Conservation (phyloP, 2,329 filamentous ascomycete species). For the Hymenoscyphus infarciens region DNA sequence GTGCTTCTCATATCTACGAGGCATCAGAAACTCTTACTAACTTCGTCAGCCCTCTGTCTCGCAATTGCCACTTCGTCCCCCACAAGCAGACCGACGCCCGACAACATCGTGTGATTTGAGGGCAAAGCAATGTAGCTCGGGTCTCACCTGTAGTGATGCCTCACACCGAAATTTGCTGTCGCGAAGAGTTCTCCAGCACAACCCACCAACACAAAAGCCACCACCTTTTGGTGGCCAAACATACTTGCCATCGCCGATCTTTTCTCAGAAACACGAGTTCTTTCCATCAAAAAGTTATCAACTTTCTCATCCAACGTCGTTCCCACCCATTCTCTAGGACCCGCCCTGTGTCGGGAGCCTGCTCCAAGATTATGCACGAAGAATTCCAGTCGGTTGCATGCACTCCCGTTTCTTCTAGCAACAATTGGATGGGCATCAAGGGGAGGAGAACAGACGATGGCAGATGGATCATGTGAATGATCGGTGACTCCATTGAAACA, state of each 20-base stretch:
- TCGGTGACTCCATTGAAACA: conserved; percentile 1
- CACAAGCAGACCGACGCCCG: neutral
- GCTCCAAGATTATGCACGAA: conserved; percentile 1
- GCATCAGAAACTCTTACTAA: neutral
- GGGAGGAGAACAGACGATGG: neutral
- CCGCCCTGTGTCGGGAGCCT: neutral
- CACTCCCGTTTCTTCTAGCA: neutral
- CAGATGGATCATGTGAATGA: neutral
- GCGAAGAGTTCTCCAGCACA: neutral
- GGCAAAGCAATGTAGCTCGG: neutral
- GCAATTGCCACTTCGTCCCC: neutral
- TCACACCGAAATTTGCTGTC: neutral
- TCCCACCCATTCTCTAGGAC: neutral
- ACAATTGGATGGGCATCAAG: neutral
- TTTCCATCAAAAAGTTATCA: neutral
- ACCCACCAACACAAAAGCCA: neutral
- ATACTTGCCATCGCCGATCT: neutral
- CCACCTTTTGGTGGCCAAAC: neutral
- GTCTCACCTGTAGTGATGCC: conserved; percentile 2
- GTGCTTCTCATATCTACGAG: neutral
- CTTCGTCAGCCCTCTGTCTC: neutral
- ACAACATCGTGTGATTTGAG: neutral
- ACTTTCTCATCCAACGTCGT: neutral
- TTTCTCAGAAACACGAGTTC: neutral
- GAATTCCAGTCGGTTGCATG: neutral